These are phyloP conservation scores for Aspergillus piperis DNA, from an alignment of 2,329 filamentous ascomycete species.

Conservation along the genomic window DNA sequence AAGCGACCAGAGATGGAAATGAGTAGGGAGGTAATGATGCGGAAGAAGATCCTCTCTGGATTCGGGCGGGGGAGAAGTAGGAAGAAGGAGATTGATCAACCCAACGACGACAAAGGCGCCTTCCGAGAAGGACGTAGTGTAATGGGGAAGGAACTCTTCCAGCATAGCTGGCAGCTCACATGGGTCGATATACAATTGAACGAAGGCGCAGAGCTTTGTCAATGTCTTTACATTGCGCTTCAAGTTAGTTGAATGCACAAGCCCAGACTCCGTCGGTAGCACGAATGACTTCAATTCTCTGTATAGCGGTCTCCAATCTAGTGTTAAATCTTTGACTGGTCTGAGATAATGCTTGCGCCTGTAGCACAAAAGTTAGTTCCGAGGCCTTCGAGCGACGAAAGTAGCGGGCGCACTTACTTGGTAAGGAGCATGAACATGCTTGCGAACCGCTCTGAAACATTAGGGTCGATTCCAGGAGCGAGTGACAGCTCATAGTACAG, in stretches of 20 bases:
- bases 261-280: conserved; percentile 75
- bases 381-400: conserved; percentile 1
- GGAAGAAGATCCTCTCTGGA: conserved; percentile 76
- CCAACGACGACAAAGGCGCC: conserved; percentile 92
- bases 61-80: conserved; percentile 71
- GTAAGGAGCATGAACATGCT: conserved; percentile 96
- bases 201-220: conserved; percentile 85
- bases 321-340: conserved; percentile 80
- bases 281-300: conserved; percentile 90
- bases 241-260: conserved; percentile 62
- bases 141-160: conserved; percentile 79
- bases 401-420: conserved; percentile 63
- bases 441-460: conserved; percentile 83
- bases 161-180: conserved; percentile 78
- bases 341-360: conserved; percentile 95
- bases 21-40: conserved; percentile 83
- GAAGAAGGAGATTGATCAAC: conserved; percentile 81
- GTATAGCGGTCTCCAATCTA: conserved; percentile 93
- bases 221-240: conserved; percentile 72
- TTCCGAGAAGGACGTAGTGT: conserved; percentile 89
- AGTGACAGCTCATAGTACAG: conserved; percentile 93
- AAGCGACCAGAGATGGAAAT: conserved; percentile 95
- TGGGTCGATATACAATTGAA: conserved; percentile 90
- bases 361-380: conserved; percentile 24
- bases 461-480: conserved; percentile 81